These are phyloP conservation scores for Lactarius hatsudake DNA, from an alignment of 768 basidiomycete genomes.

Conservation along the genomic window DNA sequence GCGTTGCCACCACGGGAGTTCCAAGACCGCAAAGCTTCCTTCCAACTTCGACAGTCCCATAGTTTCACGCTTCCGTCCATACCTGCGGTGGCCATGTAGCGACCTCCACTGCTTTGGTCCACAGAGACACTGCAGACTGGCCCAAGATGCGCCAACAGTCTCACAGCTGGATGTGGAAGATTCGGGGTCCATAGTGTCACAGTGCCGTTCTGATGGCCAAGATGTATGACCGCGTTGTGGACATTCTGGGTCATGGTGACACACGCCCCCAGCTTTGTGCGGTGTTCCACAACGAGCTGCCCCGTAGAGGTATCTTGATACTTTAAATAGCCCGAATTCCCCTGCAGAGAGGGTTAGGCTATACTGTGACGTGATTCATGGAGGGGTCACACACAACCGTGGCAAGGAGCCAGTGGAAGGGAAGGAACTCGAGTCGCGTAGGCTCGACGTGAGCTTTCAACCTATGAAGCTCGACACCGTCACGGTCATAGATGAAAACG, in stretches of 20 bases:
- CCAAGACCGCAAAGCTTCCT: conserved; percentile 81
- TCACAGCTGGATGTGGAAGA: conserved; percentile 86
- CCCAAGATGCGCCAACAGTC: conserved; percentile 86
- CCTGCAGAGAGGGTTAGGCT: conserved; percentile 41
- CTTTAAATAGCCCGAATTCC: conserved; percentile 87
- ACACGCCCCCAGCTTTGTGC: conserved; percentile 86
- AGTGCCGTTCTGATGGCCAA: conserved; percentile 92
- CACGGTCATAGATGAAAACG: conserved; percentile 91
- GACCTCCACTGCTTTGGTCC: conserved; percentile 80
- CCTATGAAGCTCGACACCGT: conserved; percentile 89
- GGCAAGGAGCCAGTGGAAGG: conserved; percentile 92
- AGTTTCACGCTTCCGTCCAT: conserved; percentile 88
- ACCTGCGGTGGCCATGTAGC: conserved; percentile 90
- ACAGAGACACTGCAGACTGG: conserved; percentile 79
- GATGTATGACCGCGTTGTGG: conserved; percentile 91
- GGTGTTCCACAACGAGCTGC: conserved; percentile 77
- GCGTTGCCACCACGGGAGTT: conserved; percentile 61
- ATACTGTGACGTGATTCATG: neutral
- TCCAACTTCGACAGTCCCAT: conserved; percentile 98
- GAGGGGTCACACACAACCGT: conserved; percentile 57
- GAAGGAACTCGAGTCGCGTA: conserved; percentile 85
- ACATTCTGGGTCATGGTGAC: conserved; percentile 84
- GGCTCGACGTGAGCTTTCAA: conserved; percentile 85
- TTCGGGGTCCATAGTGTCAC: conserved; percentile 99
- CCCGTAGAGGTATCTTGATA: conserved; percentile 98